These are phyloP conservation scores for Aegle marmelos DNA, from an alignment of 345 rosid species.

Conservation along the genomic window DNA sequence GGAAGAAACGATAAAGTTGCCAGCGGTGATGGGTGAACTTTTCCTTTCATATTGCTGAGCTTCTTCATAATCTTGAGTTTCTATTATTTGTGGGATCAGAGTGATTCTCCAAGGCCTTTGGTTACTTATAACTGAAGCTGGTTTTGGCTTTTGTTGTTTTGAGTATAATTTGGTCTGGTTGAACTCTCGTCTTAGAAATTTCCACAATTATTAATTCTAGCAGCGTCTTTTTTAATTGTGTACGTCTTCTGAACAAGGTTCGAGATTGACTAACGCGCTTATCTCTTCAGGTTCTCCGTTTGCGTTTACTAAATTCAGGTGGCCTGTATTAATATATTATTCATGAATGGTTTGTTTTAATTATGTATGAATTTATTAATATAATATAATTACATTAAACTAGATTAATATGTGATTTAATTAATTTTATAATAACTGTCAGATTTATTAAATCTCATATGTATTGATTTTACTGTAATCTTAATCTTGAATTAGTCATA, in stretches of 20 bases:
- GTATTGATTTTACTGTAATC: no score
- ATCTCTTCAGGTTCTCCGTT: neutral
- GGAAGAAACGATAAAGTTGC: conserved; percentile 33
- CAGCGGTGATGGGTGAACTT: conserved; percentile 36
- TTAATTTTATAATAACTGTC: no score
- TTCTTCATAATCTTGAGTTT: conserved; percentile 22
- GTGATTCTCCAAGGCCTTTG: neutral
- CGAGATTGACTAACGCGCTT: neutral
- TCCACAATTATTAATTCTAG: neutral
- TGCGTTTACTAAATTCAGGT: neutral
- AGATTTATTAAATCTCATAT: no score
- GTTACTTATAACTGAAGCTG: no score
- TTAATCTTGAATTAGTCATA: no score
- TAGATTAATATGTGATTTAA: no score
- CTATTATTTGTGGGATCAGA: neutral
- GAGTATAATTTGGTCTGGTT: neutral
- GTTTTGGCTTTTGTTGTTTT: neutral
- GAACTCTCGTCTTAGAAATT: neutral
- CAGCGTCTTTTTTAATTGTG: neutral
- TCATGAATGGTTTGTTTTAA: no score
- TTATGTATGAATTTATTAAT: no score
- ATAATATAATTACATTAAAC: no score
- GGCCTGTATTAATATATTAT: neutral
- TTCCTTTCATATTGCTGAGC: conserved; percentile 23
- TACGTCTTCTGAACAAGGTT: neutral